Conservation (phyloP, 768 basidiomycete genomes). For the Mrakia frigida region DNA sequence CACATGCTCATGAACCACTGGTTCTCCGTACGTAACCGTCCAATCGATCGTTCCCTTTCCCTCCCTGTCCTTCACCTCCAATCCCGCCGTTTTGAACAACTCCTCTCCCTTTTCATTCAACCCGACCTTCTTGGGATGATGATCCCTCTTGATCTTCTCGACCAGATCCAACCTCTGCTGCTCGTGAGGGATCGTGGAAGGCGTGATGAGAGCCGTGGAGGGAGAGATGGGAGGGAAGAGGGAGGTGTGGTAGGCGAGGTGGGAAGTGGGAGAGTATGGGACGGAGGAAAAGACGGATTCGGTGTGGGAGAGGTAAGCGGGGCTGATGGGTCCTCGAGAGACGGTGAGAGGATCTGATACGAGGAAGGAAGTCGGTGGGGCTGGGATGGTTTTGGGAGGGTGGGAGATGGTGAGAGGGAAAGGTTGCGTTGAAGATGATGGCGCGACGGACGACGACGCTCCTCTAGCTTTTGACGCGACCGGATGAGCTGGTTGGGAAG, state of each 20-base stretch:
- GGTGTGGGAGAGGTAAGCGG: slow-evolving; percentile 5
- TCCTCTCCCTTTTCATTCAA: not conserved
- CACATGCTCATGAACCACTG: slow-evolving; percentile 23
- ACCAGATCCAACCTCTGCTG: slow-evolving; percentile 3
- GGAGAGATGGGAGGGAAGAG: not conserved
- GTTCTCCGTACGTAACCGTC: not conserved
- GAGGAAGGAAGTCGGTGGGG: not conserved
- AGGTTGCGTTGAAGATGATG: not conserved
- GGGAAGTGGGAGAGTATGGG: not conserved
- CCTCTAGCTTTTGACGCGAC: not conserved
- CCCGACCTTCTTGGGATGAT: slow-evolving; percentile 16
- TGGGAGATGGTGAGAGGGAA: not conserved
- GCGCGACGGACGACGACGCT: not conserved
- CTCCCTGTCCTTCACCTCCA: slow-evolving; percentile 13
- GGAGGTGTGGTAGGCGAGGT: slow-evolving; percentile 18
- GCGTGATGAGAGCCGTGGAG: not conserved
- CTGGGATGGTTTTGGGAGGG: slow-evolving; percentile 1
- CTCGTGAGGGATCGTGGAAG: not conserved
- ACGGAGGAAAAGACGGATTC: not conserved
- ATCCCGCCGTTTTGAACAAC: slow-evolving; percentile 5
- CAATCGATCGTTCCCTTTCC: slow-evolving; percentile 26
- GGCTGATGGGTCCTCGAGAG: not conserved
- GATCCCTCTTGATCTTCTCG: slow-evolving; percentile 1
- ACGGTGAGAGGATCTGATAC: not conserved
- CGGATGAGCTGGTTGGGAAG: not conserved